A percentile compares a stretch with the other conserved stretches of the same genome.
Conservation (phyloP, 2,329 filamentous ascomycete genomes). For the Penicillium sp. region DNA sequence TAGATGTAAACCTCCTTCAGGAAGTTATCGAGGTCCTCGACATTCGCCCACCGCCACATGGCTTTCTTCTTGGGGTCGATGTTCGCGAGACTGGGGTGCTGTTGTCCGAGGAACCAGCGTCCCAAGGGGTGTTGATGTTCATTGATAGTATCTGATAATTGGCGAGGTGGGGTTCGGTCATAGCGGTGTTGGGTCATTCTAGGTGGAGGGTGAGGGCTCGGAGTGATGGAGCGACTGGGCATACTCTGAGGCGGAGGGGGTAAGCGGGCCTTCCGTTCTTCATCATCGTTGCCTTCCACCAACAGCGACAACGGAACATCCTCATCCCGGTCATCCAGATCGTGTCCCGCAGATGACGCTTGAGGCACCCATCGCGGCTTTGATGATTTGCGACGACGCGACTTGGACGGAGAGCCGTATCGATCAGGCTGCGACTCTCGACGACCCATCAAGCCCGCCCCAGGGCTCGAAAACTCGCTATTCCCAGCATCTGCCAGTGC, state of each 20-base stretch:
- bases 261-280: conserved; percentile 36
- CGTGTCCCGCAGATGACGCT: conserved; percentile 27
- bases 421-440: conserved; percentile 22
- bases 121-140: conserved; percentile 15
- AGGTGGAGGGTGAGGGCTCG: conserved; percentile 40
- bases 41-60: conserved; percentile 89
- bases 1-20: conserved; percentile 82
- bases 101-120: conserved; percentile 27
- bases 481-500: conserved; percentile 49
- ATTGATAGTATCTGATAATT: conserved; percentile 28
- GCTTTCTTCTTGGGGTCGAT: conserved; percentile 67
- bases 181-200: conserved; percentile 46
- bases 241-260: conserved; percentile 30
- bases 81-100: conserved; percentile 35
- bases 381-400: conserved; percentile 26
- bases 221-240: conserved; percentile 17
- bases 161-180: conserved; percentile 46
- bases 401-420: conserved; percentile 15
- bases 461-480: conserved; percentile 46
- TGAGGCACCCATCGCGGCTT: conserved; percentile 31
- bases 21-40: conserved; percentile 82
- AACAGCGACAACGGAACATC: conserved; percentile 61
- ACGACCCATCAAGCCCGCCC: conserved; percentile 36
- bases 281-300: conserved; percentile 49
- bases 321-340: conserved; percentile 53